These are phyloP conservation scores for Endoconidiophora laricicola DNA, from an alignment of 2,329 filamentous ascomycete genomes.

Conservation along the genomic window DNA sequence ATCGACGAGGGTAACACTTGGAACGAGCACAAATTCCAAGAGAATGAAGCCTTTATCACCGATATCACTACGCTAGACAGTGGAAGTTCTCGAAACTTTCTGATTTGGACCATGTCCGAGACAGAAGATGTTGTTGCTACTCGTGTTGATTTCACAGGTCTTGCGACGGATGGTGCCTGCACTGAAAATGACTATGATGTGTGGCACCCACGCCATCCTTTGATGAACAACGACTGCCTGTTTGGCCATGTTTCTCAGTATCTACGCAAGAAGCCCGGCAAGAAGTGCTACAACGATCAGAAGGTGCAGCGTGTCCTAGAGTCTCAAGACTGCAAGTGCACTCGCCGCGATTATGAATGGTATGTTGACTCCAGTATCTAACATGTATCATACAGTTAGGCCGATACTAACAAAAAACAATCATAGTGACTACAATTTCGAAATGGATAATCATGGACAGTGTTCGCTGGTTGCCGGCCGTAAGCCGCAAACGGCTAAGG, in stretches of 20 bases:
- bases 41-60: conserved; percentile 52
- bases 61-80: conserved; percentile 80
- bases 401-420: not conserved
- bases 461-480: conserved; percentile 66
- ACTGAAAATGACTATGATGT: conserved; percentile 58
- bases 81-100: conserved; percentile 77
- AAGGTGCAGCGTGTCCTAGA: conserved; percentile 54
- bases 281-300: conserved; percentile 67
- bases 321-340: conserved; percentile 68
- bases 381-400: not conserved
- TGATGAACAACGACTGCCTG: conserved; percentile 62
- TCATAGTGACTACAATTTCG: conserved; percentile 77
- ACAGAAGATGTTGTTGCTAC: conserved; percentile 49
- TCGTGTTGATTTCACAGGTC: conserved; percentile 76
- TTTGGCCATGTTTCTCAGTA: conserved; percentile 87
- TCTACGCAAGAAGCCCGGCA: conserved; percentile 69
- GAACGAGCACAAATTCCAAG: conserved; percentile 56
- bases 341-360: conserved; percentile 82
- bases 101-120: conserved; percentile 60
- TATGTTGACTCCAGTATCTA: conserved; percentile 26
- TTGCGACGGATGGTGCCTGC: conserved; percentile 54
- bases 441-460: conserved; percentile 58
- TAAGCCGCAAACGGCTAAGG: conserved; percentile 33
- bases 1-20: conserved; percentile 68
- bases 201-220: conserved; percentile 76